These are phyloP conservation scores for Ceraceosorus guamensis DNA, from an alignment of 1,284 basidiomycete genomes.

Conservation along the genomic window DNA sequence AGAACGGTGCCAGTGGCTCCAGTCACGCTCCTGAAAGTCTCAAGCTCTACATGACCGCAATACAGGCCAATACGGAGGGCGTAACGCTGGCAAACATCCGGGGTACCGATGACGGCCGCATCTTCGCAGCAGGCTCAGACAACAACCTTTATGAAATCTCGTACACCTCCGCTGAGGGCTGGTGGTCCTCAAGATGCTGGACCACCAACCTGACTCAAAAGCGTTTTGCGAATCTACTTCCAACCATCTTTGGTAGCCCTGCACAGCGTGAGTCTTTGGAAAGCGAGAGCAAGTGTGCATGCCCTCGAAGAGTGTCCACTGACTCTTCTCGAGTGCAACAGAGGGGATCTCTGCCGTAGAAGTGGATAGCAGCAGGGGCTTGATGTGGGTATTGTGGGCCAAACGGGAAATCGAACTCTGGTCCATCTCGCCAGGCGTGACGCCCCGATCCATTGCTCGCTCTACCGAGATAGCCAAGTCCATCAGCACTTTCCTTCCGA, in stretches of 20 bases:
- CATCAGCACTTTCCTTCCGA: too few species aligned
- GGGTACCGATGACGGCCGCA: constrained; percentile 72
- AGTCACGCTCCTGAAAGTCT: constrained; percentile 57
- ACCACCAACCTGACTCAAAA: constrained; percentile 63
- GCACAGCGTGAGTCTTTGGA: constrained; percentile 14
- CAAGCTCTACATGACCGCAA: constrained; percentile 83
- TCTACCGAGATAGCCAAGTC: too few species aligned
- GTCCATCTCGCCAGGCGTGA: too few species aligned
- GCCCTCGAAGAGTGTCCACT: constrained; percentile 33
- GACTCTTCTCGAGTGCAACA: not conserved
- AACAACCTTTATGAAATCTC: constrained; percentile 86
- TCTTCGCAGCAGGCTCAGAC: constrained; percentile 82
- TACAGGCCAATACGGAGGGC: constrained; percentile 65
- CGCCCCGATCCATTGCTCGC: too few species aligned
- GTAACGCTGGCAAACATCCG: constrained; percentile 70
- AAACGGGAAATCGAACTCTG: too few species aligned
- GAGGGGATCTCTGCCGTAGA: too few species aligned
- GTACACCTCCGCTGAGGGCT: constrained; percentile 83
- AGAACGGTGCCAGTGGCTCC: constrained; percentile 50
- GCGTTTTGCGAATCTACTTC: constrained; percentile 42
- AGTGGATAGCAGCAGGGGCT: too few species aligned
- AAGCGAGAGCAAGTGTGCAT: constrained; percentile 60
- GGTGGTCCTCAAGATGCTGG: constrained; percentile 73
- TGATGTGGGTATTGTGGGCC: too few species aligned
- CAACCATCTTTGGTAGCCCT: constrained; percentile 23